These are phyloP conservation scores for Monascus purpureus DNA, from an alignment of 495 filamentous ascomycete genomes.

Conservation along the genomic window DNA sequence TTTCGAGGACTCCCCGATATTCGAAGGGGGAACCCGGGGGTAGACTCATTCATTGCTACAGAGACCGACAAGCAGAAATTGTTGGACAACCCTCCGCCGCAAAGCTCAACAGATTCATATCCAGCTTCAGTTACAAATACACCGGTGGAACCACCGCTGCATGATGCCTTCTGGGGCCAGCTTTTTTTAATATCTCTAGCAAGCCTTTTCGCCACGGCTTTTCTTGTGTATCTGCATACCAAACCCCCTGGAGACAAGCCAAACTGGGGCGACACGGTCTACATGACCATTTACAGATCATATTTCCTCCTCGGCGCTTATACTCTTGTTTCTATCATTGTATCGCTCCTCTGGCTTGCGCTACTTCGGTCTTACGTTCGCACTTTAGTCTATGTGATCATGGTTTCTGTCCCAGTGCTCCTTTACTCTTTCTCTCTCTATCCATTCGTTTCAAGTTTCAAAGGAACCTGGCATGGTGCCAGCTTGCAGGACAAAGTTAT, in stretches of 20 bases:
- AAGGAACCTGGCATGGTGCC: conserved; percentile 51
- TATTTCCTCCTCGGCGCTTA: conserved; percentile 83
- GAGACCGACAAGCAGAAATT: conserved; percentile 32
- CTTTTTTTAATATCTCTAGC: conserved; percentile 76
- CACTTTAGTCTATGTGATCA: conserved; percentile 58
- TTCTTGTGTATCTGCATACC: conserved; percentile 82
- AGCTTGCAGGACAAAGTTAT: conserved; percentile 77
- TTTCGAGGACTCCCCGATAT: conserved; percentile 45
- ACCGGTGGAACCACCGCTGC: conserved; percentile 40
- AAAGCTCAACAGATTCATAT: conserved; percentile 27
- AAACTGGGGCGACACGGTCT: conserved; percentile 79
- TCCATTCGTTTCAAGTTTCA: conserved; percentile 80
- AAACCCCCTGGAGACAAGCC: conserved; percentile 44
- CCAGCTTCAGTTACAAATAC: conserved; percentile 32
- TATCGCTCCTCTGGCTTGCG: conserved; percentile 84
- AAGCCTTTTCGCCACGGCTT: conserved; percentile 69
- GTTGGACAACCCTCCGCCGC: conserved; percentile 21
- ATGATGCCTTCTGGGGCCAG: conserved; percentile 87
- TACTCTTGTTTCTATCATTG: conserved; percentile 74
- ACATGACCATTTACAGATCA: conserved; percentile 72
- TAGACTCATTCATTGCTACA: conserved; percentile 26
- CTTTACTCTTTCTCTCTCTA: conserved; percentile 81
- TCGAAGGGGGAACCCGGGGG: conserved; percentile 16
- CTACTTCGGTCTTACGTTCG: conserved; percentile 74
- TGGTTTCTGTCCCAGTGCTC: conserved; percentile 73